Evolutionary conservation across 805 yeast genomes (phyloP).

Genomic region (Yarrowia divulgata): DNA sequence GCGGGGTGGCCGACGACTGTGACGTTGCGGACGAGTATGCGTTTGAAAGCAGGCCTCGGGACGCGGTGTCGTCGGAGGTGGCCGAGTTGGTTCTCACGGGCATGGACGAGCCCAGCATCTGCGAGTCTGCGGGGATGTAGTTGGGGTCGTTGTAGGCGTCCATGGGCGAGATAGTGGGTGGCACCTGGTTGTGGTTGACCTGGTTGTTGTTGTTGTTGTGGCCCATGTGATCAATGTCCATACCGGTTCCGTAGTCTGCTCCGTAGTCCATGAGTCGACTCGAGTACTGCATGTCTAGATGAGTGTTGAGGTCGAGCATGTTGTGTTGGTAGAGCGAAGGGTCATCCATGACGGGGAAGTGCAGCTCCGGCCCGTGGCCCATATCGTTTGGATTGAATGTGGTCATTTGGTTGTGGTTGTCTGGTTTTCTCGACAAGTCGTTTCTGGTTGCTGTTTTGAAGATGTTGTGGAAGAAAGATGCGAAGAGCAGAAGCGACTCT

Average conservation of each 20-base stretch:
- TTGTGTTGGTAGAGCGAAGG: conserved; percentile 19
- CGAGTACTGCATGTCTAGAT: conserved; percentile 29
- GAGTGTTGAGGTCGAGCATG: conserved; percentile 28
- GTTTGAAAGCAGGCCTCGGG: conserved; percentile 5
- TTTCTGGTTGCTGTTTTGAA: background rate
- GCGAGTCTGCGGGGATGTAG: conserved; percentile 19
- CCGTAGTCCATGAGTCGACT: conserved; percentile 6
- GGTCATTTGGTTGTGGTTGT: conserved; percentile 8
- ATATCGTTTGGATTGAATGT: conserved; percentile 9
- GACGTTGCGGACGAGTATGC: conserved; percentile 7
- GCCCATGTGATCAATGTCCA: background rate
- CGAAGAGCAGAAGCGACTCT: background rate
- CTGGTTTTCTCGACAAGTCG: background rate
- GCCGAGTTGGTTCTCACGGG: conserved; percentile 27
- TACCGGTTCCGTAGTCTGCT: background rate
- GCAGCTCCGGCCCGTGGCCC: background rate
- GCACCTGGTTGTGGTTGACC: background rate
- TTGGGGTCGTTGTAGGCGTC: conserved; percentile 17
- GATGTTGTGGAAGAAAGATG: background rate
- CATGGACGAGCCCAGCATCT: conserved; percentile 23
- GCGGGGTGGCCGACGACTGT: conserved; percentile 10
- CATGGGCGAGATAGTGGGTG: conserved; percentile 8
- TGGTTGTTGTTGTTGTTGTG: background rate
- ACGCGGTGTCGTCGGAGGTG: conserved; percentile 3
- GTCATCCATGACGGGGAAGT: conserved; percentile 6